Evolutionary conservation across 495 filamentous ascomycete species (phyloP), one percentile per base, ranked within the genome.

Genomic region (Aspergillus sparsus): DNA sequence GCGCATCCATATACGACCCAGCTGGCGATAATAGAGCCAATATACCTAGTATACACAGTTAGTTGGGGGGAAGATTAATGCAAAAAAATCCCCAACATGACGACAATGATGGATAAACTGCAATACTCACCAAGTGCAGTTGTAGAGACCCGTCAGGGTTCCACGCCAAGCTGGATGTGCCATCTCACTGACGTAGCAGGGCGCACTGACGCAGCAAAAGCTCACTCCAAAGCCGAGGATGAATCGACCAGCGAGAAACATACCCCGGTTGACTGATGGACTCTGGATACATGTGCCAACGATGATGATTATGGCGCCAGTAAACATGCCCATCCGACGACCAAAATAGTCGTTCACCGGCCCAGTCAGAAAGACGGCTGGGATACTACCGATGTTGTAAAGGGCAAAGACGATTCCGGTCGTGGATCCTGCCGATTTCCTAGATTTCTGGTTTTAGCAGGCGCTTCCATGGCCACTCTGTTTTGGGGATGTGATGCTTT

Each of bases 161-260:
- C 86, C 87, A 53, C 89, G 81, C 69, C 83, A 87, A 8, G 81
- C 81, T 1, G 88, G 88, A 65, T 90, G 89, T 6, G 85, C 82
- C 70, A 90, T 85, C 68, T 91, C 89, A 11, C 83, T 82, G 31
- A 89, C 85, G 62, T 91, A 91, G 36, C 83, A 81, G 2, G 88
- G 89, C 0, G 85, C 88, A 39, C 86, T 88, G 21, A 88, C 82
- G 51, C 82, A 80, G 56, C 80, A 80, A 36, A 90, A 85, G 31
- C 81, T 80, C 39, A 89, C 86, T 6, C 89, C 88, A 62, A 91
- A 89, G 1, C 88, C 87, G 10, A 92, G 80, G 12, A 90, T 68
- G 68, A 91, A 91, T 7, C 89, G 83, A 16, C 88, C 89, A n/a
- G 76, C 87, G 62, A 89, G 83, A 65, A 91, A 90, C 68, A 80